Percentiles rank a stretch among this genome's conserved stretches.
phyloP scores from a whole-genome alignment of 495 filamentous ascomycete species.

The Penicillium arizonense region DNA sequence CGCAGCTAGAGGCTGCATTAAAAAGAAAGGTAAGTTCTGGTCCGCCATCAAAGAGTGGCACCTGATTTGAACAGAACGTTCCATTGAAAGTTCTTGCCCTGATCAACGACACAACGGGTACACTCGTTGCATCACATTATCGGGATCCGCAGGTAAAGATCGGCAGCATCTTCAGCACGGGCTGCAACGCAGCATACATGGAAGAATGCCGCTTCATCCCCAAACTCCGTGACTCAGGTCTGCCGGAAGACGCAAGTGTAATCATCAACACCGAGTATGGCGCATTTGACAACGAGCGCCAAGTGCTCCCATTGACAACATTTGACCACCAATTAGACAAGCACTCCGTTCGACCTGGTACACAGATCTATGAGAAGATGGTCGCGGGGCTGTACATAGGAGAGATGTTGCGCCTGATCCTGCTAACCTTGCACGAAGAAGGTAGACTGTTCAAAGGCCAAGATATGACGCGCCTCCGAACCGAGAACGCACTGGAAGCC shows the following conservation, averaged over 20 bases:
- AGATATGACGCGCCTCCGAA: conserved; percentile 57
- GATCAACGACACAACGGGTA: conserved; percentile 95
- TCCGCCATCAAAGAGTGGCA: neutral
- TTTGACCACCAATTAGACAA: conserved; percentile 40
- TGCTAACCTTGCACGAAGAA: conserved; percentile 35
- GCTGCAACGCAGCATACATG: conserved; percentile 96
- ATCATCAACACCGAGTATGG: conserved; percentile 99
- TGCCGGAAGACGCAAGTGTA: conserved; percentile 77
- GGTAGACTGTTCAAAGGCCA: conserved; percentile 31
- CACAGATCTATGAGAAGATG: conserved; percentile 52
- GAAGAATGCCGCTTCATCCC: conserved; percentile 79
- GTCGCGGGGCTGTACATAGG: conserved; percentile 48
- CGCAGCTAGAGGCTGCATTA: conserved; percentile 79
- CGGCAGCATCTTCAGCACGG: conserved; percentile 95
- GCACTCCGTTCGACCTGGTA: conserved; percentile 39
- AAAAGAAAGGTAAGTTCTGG: conserved; percentile 57
- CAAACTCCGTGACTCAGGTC: conserved; percentile 77
- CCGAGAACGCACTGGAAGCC: conserved; percentile 76
- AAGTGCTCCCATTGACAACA: conserved; percentile 61
- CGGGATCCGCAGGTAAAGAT: conserved; percentile 80
- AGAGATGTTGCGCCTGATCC: conserved; percentile 42
- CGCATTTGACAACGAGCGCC: conserved; percentile 90
- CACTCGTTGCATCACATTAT: conserved; percentile 88
- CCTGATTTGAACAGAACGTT: conserved; percentile 53
- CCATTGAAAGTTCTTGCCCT: conserved; percentile 84